phyloP scores from a whole-genome alignment of 1,284 basidiomycete species.

The Boletus mariae region DNA sequence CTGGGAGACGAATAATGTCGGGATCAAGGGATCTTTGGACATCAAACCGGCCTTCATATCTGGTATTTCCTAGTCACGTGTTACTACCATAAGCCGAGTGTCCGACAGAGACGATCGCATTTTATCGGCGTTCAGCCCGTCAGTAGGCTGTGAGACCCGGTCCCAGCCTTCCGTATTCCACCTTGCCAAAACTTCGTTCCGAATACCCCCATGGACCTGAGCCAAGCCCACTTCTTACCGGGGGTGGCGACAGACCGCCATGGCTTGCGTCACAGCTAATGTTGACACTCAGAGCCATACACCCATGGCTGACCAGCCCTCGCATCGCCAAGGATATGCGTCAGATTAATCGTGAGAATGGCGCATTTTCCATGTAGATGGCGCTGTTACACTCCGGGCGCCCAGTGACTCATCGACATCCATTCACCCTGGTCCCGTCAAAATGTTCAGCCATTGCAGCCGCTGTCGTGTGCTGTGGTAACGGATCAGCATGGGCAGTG shows the following conservation, averaged over 20 bases:
- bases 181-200: conserved; percentile 22
- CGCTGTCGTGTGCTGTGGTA: not conserved
- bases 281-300: not conserved
- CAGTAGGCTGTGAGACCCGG: not conserved
- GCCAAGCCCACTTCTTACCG: conserved; percentile 10
- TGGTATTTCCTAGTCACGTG: conserved; percentile 17
- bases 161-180: not conserved
- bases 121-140: not conserved
- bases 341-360: not conserved
- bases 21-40: not conserved
- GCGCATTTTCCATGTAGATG: not conserved
- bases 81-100: not conserved
- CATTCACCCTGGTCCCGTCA: not conserved
- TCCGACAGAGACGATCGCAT: not conserved
- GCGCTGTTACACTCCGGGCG: not conserved
- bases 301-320: not conserved
- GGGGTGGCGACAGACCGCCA: not conserved
- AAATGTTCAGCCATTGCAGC: not conserved
- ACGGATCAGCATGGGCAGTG: not conserved
- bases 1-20: conserved; percentile 5
- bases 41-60: not conserved
- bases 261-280: not conserved
- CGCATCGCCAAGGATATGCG: not conserved
- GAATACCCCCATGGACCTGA: conserved; percentile 34
- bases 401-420: not conserved